Conservation (phyloP, 345 rosid species). For the Luvunga scandens region DNA sequence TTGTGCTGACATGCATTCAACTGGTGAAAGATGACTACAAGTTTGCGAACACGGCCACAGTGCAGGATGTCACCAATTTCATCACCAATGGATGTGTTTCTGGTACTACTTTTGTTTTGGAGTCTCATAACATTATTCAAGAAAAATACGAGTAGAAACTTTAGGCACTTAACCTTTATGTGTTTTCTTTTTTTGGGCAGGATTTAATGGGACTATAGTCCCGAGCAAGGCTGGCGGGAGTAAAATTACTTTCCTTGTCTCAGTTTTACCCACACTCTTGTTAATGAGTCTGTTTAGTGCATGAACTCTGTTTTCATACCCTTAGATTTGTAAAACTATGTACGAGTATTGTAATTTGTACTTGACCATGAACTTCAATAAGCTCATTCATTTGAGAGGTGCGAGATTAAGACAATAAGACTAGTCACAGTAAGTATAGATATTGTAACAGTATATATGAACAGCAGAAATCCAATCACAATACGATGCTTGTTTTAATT, state of each 20-base stretch:
- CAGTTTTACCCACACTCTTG: neutral
- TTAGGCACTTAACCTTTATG: neutral
- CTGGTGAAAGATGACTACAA: conserved; percentile 17
- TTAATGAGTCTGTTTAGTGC: neutral
- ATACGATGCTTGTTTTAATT: neutral
- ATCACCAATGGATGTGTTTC: conserved; percentile 15
- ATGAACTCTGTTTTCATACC: neutral
- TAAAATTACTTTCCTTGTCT: neutral
- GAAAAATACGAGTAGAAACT: neutral
- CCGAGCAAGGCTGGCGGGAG: conserved; percentile 4
- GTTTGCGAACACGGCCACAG: conserved; percentile 19
- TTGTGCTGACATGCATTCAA: conserved; percentile 11
- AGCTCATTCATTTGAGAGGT: neutral
- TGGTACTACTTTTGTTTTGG: neutral
- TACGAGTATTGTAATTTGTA: neutral
- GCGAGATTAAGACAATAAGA: neutral
- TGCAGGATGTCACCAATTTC: conserved; percentile 1
- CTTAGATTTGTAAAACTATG: neutral
- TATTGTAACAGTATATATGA: no score
- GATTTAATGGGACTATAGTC: conserved; percentile 7
- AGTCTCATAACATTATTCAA: neutral
- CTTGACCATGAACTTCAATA: conserved; percentile 1
- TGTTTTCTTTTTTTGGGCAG: neutral
- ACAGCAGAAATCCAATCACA: neutral
- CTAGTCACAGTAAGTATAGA: neutral